phyloP scores from a whole-genome alignment of 805 yeast genomes.

The Schizosaccharomyces osmophilus region DNA sequence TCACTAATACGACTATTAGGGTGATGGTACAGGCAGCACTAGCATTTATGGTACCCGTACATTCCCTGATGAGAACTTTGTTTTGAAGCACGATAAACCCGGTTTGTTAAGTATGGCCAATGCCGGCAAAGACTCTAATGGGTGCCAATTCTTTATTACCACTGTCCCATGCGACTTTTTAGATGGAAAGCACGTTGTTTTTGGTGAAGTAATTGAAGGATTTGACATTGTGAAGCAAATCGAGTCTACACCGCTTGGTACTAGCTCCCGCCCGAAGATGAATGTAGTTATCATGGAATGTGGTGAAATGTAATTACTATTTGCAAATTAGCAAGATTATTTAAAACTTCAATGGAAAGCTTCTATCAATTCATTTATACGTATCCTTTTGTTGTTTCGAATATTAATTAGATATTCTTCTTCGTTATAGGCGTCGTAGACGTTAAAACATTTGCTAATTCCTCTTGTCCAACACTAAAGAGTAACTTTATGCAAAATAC shows the following conservation, averaged over 20 bases:
- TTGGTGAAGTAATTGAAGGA: slow-evolving; percentile 26
- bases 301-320: slow-evolving; percentile 15
- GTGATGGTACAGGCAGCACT: slow-evolving; percentile 22
- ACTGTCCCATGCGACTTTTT: slow-evolving; percentile 16
- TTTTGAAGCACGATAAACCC: slow-evolving; percentile 11
- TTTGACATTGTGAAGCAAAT: slow-evolving; percentile 13
- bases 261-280: slow-evolving; percentile 14
- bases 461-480: background rate
- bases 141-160: slow-evolving; percentile 33
- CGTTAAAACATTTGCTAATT: background rate
- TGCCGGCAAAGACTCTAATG: slow-evolving; percentile 36
- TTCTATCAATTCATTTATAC: too few species aligned
- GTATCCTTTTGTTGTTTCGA: background rate
- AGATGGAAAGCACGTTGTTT: slow-evolving; percentile 26
- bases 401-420: background rate
- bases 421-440: background rate
- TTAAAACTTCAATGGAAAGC: background rate
- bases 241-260: slow-evolving; percentile 13
- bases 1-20: background rate
- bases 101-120: background rate
- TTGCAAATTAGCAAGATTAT: background rate
- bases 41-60: slow-evolving; percentile 19
- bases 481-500: background rate
- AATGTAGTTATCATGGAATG: slow-evolving; percentile 14
- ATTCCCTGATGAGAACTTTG: slow-evolving; percentile 24